Conservation (phyloP, 2,329 filamentous ascomycete species). For the Botrytis medusae region DNA sequence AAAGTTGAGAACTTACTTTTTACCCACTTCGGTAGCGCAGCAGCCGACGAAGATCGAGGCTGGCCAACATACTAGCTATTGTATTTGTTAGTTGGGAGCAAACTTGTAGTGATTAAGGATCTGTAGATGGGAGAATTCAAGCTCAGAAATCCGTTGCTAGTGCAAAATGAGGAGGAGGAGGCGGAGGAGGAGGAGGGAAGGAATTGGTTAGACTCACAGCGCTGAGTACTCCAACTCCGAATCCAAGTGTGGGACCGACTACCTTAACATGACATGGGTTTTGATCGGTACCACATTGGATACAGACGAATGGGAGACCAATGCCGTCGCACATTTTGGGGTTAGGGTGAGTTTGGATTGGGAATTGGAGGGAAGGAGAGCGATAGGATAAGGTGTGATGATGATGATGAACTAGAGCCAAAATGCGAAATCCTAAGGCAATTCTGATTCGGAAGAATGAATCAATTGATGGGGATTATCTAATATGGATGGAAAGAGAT, state of each 20-base stretch:
- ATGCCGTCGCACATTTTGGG: slow-evolving; percentile 22
- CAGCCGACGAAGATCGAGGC: slow-evolving; percentile 57
- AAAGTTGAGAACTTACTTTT: slow-evolving; percentile 45
- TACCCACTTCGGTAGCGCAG: slow-evolving; percentile 53
- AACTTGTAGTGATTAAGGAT: not conserved
- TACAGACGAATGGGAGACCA: slow-evolving; percentile 26
- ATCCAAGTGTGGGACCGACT: slow-evolving; percentile 54
- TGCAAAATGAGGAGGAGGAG: not conserved
- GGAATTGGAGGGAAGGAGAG: not conserved
- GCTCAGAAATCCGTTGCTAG: not conserved
- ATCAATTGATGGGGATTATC: not conserved
- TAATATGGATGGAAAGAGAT: not conserved
- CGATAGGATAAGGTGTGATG: not conserved
- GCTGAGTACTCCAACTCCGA: slow-evolving; percentile 46
- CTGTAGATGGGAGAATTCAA: not conserved
- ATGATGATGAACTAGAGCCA: not conserved
- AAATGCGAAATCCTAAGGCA: not conserved
- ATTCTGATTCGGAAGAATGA: not conserved
- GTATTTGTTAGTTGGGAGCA: not conserved
- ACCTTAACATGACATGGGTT: slow-evolving; percentile 59
- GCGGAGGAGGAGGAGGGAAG: not conserved
- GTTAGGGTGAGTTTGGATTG: not conserved
- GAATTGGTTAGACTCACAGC: slow-evolving; percentile 45
- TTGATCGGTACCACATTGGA: slow-evolving; percentile 53
- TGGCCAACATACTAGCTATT: slow-evolving; percentile 54